Base-by-base conservation (phyloP, 1,139 yeast species). In the Magnusiomyces sp. region DNA sequence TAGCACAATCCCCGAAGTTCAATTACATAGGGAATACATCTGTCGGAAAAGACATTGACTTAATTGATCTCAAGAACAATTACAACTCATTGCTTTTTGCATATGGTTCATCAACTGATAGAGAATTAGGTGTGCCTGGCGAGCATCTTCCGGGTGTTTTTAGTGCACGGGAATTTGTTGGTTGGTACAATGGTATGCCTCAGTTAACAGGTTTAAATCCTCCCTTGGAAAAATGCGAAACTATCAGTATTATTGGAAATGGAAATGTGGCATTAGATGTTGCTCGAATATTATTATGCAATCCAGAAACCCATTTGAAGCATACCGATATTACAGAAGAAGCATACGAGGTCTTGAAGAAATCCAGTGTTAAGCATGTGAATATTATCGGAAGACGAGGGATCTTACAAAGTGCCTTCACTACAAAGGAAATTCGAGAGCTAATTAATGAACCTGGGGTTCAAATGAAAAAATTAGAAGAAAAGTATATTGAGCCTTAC, bases 251-350 rank as follows among this genome's bases (percentile, higher is more conserved):
- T 43, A 76, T 92, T n/a, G 99, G 99, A 2, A 90, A 90, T 64
- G 99, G 99, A 41, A 92, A 92, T 62, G 99, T 92, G n/a, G 96
- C 98, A 0, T 69, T 92, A 53, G 99, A 92, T 64, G 81, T 92
- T 7, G 90, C 96, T 1, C 71, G 99, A 49, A 72, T 92, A 1
- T 70, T 92, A 38, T 67, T 90, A 51, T 80, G 82, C 11, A 79
- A 80, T 31, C 72, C 74, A 1, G 65, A 72, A 0, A 68, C 69
- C 4, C 56, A 67, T 1, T 77, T 81, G 53, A 57, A 70, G 7
- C 59, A 70, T 0, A 92, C 97, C 0, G 99, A 92, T 67, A 84
- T 92, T 29, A 71, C 87, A 0, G 66, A 70, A 1, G 68, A 71
- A 37, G 95, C 97, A 0, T 67, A 83, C 23, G 71, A 72, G 2